A percentile compares a stretch with the other conserved stretches of the same genome.
Conservation (phyloP, 2,329 filamentous ascomycete species). For the Endocalyx cinctus region DNA sequence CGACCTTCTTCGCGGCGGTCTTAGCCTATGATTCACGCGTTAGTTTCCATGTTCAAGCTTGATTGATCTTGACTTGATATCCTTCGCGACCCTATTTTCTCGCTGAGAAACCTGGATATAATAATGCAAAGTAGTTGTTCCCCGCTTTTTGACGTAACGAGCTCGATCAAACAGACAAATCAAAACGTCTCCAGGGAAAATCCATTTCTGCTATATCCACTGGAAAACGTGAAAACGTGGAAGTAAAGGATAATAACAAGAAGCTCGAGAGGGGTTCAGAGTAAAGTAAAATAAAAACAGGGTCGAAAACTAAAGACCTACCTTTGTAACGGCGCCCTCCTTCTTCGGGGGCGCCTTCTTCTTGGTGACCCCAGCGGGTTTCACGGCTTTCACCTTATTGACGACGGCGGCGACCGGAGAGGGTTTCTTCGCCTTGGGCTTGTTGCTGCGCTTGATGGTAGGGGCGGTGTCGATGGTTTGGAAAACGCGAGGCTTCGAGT, state of each 20-base stretch:
- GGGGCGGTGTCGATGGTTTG: slow-evolving; percentile 43
- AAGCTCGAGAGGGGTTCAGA: background rate
- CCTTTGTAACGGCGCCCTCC: slow-evolving; percentile 25
- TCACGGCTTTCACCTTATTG: slow-evolving; percentile 17
- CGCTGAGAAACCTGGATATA: background rate
- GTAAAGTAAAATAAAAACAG: background rate
- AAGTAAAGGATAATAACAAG: background rate
- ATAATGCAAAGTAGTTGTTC: background rate
- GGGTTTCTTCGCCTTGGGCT: slow-evolving; percentile 24
- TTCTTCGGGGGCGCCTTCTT: slow-evolving; percentile 28
- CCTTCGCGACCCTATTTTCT: slow-evolving; percentile 1
- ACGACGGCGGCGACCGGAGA: slow-evolving; percentile 11
- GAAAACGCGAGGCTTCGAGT: slow-evolving; percentile 49
- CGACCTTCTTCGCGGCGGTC: slow-evolving; percentile 23
- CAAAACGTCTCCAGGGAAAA: background rate
- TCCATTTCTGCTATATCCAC: background rate
- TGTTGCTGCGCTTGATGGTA: slow-evolving; percentile 36
- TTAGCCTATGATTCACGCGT: slow-evolving; percentile 22
- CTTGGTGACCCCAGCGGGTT: slow-evolving; percentile 28
- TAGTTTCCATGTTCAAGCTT: background rate
- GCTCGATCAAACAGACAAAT: background rate
- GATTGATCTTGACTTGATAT: too few species aligned
- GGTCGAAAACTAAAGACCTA: slow-evolving; percentile 7
- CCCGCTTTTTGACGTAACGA: background rate
- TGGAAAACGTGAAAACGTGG: background rate